Conservation (phyloP, 78 protist genomes). For the Dictyostelium brefeldianum region DNA sequence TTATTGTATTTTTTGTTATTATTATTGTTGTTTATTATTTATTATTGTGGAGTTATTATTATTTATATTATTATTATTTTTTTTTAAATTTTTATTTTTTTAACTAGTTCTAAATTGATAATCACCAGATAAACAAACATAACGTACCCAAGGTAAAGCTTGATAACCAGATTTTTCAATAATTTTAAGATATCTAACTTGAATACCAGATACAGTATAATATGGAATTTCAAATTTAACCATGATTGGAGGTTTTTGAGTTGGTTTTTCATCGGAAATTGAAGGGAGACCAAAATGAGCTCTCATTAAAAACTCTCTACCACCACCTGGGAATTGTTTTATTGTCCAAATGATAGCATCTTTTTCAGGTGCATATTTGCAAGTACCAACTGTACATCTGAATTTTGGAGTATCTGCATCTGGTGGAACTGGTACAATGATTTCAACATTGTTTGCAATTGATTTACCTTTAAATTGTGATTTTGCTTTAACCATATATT, state of each 20-base stretch:
- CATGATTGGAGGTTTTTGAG: conserved; percentile 91
- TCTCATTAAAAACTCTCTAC: conserved; percentile 91
- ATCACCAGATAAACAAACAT: conserved; percentile 81
- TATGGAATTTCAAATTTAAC: conserved; percentile 99
- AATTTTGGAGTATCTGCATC: conserved; percentile 98
- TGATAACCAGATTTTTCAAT: conserved; percentile 98
- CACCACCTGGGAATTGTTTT: conserved; percentile 96
- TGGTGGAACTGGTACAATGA: conserved; percentile 97
- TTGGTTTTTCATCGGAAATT: conserved; percentile 88
- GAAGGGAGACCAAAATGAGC: conserved; percentile 98
- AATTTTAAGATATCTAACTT: conserved; percentile 98
- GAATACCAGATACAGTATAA: conserved; percentile 98
- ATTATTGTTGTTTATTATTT: neutral
- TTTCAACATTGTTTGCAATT: conserved; percentile 96
- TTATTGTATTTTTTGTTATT: neutral
- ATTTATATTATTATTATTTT: neutral
- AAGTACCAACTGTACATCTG: conserved; percentile 93
- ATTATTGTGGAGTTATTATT: neutral
- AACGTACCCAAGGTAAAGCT: conserved; percentile 99
- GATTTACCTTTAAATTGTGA: conserved; percentile 94
- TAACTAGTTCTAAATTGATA: conserved; percentile 37
- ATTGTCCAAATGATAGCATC: conserved; percentile 97
- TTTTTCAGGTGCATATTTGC: conserved; percentile 96
- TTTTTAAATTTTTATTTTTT: neutral
- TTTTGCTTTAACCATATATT: conserved; percentile 95